Percentiles rank a stretch among this genome's conserved stretches.
These are phyloP conservation scores for Niveomyces coronatus DNA, from an alignment of 2,329 filamentous ascomycete genomes.

Conservation along the genomic window DNA sequence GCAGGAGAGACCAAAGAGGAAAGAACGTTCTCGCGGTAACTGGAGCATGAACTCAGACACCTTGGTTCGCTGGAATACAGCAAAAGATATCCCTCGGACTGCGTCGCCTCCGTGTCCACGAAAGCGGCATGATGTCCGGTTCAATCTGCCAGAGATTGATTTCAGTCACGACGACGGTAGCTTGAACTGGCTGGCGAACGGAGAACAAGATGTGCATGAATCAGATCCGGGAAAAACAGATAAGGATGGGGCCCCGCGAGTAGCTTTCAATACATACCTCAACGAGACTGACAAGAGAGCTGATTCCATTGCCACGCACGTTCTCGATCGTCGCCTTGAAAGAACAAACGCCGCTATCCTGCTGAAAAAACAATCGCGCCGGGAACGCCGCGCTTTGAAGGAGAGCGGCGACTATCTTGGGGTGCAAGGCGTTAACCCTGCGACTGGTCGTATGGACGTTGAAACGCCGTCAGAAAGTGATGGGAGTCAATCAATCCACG, in stretches of 20 bases:
- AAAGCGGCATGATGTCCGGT: not conserved
- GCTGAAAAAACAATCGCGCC: slow-evolving; percentile 22
- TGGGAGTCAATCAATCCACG: slow-evolving; percentile 19
- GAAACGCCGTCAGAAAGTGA: slow-evolving; percentile 40
- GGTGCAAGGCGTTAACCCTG: slow-evolving; percentile 47
- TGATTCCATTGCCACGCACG: slow-evolving; percentile 5
- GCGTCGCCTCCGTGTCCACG: not conserved
- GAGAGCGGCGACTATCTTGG: slow-evolving; percentile 49
- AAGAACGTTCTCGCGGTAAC: not conserved
- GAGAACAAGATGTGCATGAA: not conserved
- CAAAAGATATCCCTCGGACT: slow-evolving; percentile 17
- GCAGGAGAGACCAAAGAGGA: slow-evolving; percentile 11
- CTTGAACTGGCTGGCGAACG: not conserved
- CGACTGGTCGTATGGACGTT: slow-evolving; percentile 42
- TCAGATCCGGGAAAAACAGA: too few relatives aligned
- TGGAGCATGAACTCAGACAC: slow-evolving; percentile 19
- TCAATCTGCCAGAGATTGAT: slow-evolving; percentile 1
- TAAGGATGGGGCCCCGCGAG: not conserved
- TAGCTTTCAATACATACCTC: not conserved
- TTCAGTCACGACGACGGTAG: slow-evolving; percentile 3
- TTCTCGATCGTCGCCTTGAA: slow-evolving; percentile 11
- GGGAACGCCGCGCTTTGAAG: slow-evolving; percentile 35
- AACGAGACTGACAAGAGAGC: not conserved
- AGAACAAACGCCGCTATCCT: slow-evolving; percentile 17
- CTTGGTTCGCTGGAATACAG: slow-evolving; percentile 26